A percentile compares a stretch with the other conserved stretches of the same genome.
These are phyloP conservation scores for Monilinia fructicola DNA, from an alignment of 2,329 filamentous ascomycete species.

Conservation along the genomic window DNA sequence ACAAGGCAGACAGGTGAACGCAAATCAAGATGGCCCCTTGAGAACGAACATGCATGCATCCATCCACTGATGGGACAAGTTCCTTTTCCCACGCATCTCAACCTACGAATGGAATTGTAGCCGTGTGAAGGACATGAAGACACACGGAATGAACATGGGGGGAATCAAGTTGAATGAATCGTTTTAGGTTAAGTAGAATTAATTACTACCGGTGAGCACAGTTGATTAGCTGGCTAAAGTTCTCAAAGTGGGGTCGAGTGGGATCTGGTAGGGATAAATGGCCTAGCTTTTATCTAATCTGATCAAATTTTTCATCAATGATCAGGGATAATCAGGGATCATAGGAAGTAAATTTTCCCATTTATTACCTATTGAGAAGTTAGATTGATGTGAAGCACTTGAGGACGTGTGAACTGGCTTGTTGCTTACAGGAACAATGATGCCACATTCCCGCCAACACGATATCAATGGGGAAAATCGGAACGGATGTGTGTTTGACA, in stretches of 20 bases:
- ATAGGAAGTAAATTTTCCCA: neutral
- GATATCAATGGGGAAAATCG: slow-evolving; percentile 2
- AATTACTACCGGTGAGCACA: neutral
- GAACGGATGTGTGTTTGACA: neutral
- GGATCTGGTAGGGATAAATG: slow-evolving; percentile 1
- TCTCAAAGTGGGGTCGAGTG: neutral
- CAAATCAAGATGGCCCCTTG: neutral
- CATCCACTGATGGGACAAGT: neutral
- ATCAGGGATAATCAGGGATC: neutral
- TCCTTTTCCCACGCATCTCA: neutral
- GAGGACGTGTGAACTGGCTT: too few relatives aligned
- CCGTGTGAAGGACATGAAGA: neutral
- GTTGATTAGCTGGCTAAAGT: slow-evolving; percentile 16
- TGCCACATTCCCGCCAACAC: neutral
- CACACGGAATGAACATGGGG: neutral
- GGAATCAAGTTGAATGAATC: neutral
- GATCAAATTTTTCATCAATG: slow-evolving; percentile 19
- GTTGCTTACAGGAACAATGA: neutral
- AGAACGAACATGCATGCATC: neutral
- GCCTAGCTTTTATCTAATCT: slow-evolving; percentile 20
- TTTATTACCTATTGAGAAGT: neutral
- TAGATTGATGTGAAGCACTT: neutral
- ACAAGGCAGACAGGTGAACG: neutral
- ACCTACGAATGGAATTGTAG: neutral
- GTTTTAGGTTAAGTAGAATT: neutral